A percentile compares a stretch with the other conserved stretches of the same genome.
These are phyloP conservation scores for Colletotrichum tofieldiae DNA, from an alignment of 2,329 filamentous ascomycete species.

Conservation along the genomic window DNA sequence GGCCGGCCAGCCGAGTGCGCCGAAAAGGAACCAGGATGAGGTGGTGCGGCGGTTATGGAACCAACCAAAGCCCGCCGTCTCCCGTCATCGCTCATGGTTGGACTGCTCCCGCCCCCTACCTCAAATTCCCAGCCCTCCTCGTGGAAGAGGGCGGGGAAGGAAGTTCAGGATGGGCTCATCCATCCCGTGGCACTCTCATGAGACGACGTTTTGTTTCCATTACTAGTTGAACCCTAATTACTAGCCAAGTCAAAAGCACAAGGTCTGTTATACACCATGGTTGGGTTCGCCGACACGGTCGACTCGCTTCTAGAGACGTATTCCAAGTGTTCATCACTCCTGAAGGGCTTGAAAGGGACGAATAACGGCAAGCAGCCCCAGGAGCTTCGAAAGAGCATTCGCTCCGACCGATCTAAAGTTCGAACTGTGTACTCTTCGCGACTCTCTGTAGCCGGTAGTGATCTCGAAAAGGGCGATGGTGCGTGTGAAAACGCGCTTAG, in stretches of 20 bases:
- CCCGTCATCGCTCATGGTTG: neutral
- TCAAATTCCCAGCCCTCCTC: neutral
- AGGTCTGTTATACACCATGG: slow-evolving; percentile 46
- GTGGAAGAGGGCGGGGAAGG: neutral
- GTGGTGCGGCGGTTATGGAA: slow-evolving; percentile 14
- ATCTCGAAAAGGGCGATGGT: slow-evolving; percentile 66
- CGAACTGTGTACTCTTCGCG: slow-evolving; percentile 59
- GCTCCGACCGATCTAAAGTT: slow-evolving; percentile 58
- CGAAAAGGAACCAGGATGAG: neutral
- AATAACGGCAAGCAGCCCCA: slow-evolving; percentile 40
- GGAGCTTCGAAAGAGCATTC: slow-evolving; percentile 55
- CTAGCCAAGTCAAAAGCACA: neutral
- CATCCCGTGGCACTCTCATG: neutral
- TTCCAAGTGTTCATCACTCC: slow-evolving; percentile 60
- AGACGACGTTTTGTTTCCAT: neutral
- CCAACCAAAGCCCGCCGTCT: slow-evolving; percentile 27
- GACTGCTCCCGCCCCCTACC: neutral
- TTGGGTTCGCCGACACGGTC: slow-evolving; percentile 61
- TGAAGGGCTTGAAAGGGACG: slow-evolving; percentile 53
- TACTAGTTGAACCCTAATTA: neutral
- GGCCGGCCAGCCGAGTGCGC: neutral
- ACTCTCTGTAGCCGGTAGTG: slow-evolving; percentile 57
- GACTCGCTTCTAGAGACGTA: slow-evolving; percentile 64
- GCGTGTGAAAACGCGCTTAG: slow-evolving; percentile 44
- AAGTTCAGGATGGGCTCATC: slow-evolving; percentile 1